Conservation (phyloP, 768 basidiomycete genomes). For the Leccinum subgranulosum region DNA sequence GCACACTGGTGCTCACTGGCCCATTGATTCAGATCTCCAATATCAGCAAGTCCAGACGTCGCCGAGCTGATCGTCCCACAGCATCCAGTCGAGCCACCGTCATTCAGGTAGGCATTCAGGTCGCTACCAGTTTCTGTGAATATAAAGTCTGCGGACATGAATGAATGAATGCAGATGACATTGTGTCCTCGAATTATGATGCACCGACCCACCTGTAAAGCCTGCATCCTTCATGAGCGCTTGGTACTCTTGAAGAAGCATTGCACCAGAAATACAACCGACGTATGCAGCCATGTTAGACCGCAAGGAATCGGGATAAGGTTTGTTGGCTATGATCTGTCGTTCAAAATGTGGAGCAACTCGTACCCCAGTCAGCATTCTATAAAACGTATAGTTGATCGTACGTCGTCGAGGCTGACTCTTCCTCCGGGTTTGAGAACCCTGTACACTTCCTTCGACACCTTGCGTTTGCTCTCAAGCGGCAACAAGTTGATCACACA, state of each 20-base stretch:
- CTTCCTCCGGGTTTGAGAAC: constrained; percentile 57
- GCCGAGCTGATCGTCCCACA: background rate
- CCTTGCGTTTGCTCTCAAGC: constrained; percentile 35
- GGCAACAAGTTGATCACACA: constrained; percentile 55
- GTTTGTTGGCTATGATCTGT: constrained; percentile 47
- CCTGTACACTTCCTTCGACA: constrained; percentile 46
- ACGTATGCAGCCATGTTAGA: constrained; percentile 41
- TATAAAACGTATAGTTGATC: constrained; percentile 4
- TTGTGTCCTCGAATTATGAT: background rate
- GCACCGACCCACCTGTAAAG: constrained; percentile 35
- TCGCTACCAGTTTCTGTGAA: constrained; percentile 43
- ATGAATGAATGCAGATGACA: background rate
- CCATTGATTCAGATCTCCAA: constrained; percentile 42
- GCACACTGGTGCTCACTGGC: constrained; percentile 33
- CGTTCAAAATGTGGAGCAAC: background rate
- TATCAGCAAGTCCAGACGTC: background rate
- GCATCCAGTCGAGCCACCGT: constrained; percentile 11
- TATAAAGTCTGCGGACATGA: constrained; percentile 33
- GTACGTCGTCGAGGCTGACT: constrained; percentile 50
- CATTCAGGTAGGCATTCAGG: constrained; percentile 33
- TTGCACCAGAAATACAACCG: constrained; percentile 47
- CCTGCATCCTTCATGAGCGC: constrained; percentile 38
- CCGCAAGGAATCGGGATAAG: constrained; percentile 40
- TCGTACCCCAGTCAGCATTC: background rate
- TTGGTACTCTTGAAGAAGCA: constrained; percentile 38